A percentile compares a stretch with the other conserved stretches of the same genome.
phyloP scores from a whole-genome alignment of 2,329 filamentous ascomycete species.

The Tolypocladium ovalisporum region DNA sequence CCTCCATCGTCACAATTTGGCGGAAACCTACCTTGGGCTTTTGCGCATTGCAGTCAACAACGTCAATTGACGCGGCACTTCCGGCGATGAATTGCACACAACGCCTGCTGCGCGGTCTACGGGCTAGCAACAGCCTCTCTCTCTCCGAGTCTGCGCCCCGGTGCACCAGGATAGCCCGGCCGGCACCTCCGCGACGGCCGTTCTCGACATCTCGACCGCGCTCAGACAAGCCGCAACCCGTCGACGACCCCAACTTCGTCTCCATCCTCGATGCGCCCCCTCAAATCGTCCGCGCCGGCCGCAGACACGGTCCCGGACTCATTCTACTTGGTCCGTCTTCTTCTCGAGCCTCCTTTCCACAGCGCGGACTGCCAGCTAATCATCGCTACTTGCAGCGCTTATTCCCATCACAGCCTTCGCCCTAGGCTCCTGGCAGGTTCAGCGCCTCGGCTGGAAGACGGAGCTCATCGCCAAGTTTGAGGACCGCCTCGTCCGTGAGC shows the following conservation, averaged over 20 bases:
- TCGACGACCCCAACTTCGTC: constrained; percentile 68
- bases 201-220: constrained; percentile 8
- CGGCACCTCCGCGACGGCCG: constrained; percentile 3
- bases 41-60: neutral
- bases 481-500: constrained; percentile 77
- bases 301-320: constrained; percentile 66
- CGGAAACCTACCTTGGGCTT: neutral
- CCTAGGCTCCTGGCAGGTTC: constrained; percentile 91
- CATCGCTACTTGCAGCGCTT: constrained; percentile 38
- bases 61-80: neutral
- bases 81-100: constrained; percentile 16
- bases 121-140: constrained; percentile 1
- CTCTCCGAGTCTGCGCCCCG: neutral
- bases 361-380: neutral
- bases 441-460: constrained; percentile 88
- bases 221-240: constrained; percentile 33
- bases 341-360: neutral
- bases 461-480: constrained; percentile 85
- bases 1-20: neutral
- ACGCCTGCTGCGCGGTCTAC: constrained; percentile 14
- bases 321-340: constrained; percentile 55
- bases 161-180: constrained; percentile 1
- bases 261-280: constrained; percentile 84
- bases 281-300: constrained; percentile 63
- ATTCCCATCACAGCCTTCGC: constrained; percentile 87